Evolutionary conservation across 179 eudicot genomes (phyloP).

Genomic region (Spergularia azorica): DNA sequence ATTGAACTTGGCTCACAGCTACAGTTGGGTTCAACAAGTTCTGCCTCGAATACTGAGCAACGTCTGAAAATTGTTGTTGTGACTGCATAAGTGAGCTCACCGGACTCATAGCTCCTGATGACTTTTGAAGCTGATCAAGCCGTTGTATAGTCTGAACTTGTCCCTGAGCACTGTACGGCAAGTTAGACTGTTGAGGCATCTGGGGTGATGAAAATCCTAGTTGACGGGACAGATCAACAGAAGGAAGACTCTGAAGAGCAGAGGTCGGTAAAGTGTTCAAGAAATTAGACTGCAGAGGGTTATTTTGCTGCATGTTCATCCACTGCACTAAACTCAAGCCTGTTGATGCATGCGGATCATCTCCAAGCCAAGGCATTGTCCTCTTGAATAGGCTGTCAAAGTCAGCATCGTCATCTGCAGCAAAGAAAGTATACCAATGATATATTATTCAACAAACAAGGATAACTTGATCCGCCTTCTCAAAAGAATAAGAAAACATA

Average conservation of each 20-base stretch:
- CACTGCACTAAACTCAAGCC: conserved; percentile 88
- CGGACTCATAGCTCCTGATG: conserved; percentile 44
- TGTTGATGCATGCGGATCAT: conserved; percentile 63
- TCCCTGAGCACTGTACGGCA: conserved; percentile 61
- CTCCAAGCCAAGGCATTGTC: conserved; percentile 96
- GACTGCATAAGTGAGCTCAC: conserved; percentile 59
- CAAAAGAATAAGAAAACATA: too few species aligned
- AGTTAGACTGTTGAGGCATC: conserved; percentile 58
- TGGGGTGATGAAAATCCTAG: conserved; percentile 57
- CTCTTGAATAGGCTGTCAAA: conserved; percentile 68
- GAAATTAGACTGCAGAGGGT: conserved; percentile 61
- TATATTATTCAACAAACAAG: too few species aligned
- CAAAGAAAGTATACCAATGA: background rate
- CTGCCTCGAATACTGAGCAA: conserved; percentile 55
- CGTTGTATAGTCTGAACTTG: conserved; percentile 51
- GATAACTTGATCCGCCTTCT: too few species aligned
- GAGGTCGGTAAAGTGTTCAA: conserved; percentile 57
- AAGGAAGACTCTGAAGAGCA: conserved; percentile 51
- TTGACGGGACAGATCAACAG: conserved; percentile 60
- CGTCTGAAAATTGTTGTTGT: conserved; percentile 56
- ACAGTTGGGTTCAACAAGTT: conserved; percentile 49
- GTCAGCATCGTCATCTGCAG: conserved; percentile 75
- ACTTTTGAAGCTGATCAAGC: conserved; percentile 76
- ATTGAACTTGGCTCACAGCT: conserved; percentile 53
- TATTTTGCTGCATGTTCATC: conserved; percentile 95